Evolutionary conservation across 1,284 basidiomycete species (phyloP), one percentile per base, ranked within the genome.

Genomic region (Moesziomyces aphidis): DNA sequence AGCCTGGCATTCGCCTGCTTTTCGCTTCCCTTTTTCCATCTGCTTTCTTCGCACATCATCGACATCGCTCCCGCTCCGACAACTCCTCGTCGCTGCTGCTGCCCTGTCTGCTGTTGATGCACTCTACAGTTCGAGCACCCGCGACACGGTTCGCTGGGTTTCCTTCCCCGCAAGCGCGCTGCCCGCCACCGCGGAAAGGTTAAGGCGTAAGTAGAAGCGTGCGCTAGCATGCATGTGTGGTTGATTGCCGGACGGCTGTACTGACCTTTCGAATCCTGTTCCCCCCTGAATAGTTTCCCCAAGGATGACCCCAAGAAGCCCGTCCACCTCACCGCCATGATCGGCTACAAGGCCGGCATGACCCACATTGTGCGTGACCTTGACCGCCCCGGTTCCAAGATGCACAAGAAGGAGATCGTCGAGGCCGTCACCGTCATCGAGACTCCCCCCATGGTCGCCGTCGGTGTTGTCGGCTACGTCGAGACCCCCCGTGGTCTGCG

Each of bases 271-370:
- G 31, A 34, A 34, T 3, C 2, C 13, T 11, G 22, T 44, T 23
- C 22, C 19, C 22, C 17, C 6, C 21, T 22, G 9, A 21, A 55
- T 57, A 77, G 62, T 50, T 81, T 80, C 76, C 77, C 79, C 55
- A 85, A 97, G 95, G 97, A 99, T 90, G 96, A 99, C 89, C 90
- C 94, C 87, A 98, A 95, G 90, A 98, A 98, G 88, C 95, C 94
- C 64, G 94, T 97, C 75, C 97, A 99, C 88, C 90, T 99, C 87
- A 99, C 97, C 83, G 97, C 97, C 81, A 89, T 93, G 86, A 91
- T 99, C 91, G 97, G 96, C 83, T 99, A 97, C 93, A 99, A 99
- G 91, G 97, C 96, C 80, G 97, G 97, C 85, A 99, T 99, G 97
- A 97, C 95, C 88, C 97, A 99, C 87, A 90, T 99, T 84, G 96